These are phyloP conservation scores for Tolypocladium amazonense DNA, from an alignment of 2,329 filamentous ascomycete genomes.

Conservation along the genomic window DNA sequence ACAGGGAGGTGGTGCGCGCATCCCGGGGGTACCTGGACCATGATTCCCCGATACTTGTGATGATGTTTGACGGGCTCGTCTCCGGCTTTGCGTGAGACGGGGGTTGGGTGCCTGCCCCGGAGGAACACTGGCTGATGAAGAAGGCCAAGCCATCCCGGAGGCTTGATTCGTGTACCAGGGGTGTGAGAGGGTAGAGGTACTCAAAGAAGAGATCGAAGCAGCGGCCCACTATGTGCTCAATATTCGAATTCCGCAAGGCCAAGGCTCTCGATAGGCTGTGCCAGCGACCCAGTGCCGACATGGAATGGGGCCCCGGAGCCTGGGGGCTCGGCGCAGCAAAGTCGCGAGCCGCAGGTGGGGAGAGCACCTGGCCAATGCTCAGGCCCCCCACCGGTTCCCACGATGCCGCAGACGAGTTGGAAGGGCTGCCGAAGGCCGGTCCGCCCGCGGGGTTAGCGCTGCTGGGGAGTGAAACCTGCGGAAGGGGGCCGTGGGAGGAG, in stretches of 20 bases:
- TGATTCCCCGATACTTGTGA: conserved; percentile 1
- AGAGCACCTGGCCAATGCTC: conserved; percentile 11
- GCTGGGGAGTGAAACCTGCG: not conserved
- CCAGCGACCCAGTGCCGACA: conserved; percentile 19
- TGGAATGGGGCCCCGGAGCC: not conserved
- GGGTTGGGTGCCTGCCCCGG: not conserved
- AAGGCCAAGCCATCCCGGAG: conserved; percentile 23
- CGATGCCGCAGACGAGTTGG: conserved; percentile 7
- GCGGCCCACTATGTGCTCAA: conserved; percentile 16
- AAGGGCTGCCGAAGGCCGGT: conserved; percentile 8
- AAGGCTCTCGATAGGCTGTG: conserved; percentile 12
- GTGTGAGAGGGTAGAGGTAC: conserved; percentile 30
- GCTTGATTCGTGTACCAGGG: conserved; percentile 29
- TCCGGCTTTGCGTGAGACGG: not conserved
- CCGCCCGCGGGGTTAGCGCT: not conserved
- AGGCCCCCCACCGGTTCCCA: conserved; percentile 10
- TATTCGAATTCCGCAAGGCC: conserved; percentile 11
- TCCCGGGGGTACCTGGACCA: conserved; percentile 1
- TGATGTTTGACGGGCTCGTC: not conserved
- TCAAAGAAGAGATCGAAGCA: conserved; percentile 31
- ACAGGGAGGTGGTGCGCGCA: not conserved
- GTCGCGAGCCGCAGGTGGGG: conserved; percentile 11
- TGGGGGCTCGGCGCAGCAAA: conserved; percentile 5
- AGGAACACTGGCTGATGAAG: conserved; percentile 13
- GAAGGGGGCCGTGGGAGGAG: not conserved